Base-by-base conservation (phyloP, 495 filamentous ascomycete species). In the Penicillium lividum region DNA sequence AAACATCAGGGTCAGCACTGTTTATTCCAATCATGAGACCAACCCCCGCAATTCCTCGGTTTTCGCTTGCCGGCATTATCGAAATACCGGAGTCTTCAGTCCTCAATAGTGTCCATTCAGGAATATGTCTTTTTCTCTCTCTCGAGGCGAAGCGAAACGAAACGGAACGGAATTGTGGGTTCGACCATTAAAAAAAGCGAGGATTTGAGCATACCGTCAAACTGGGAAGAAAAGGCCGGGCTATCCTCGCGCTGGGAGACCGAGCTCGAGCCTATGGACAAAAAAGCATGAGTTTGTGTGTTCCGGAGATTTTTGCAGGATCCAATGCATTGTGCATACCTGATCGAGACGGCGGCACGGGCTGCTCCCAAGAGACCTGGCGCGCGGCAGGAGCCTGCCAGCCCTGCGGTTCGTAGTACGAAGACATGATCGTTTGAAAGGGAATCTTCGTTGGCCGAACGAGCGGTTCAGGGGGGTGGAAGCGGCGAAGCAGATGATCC, bases 351-450 rank as follows among this genome's bases (percentile, higher is more conserved):
- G 92, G 92, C 57, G 91, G 91, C 56, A 86, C 86, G 47, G 88
- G 91, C 67, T 93, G 89, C 53, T 96, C 91, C 85, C 92, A 94
- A 46, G 89, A 84, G 58, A 80, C 75, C 76, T 85, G 83, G 63
- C 87, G 84, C 47, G 59, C 82, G 44, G 79, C 69, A 30, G 82
- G 82, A 46, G 84, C 72, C 60, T 89, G 84, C 91, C 90, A 94
- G 70, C 87, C 83, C 69, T 89, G 86, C 63, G 91, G 84, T 74
- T 95, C 91, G 82, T 97, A 96, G 79, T 93, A 96, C 29, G 69
- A 71, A 67, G 91, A 88, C 90, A 94, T 94, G 69, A 63, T 80
- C 65, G 67, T 38, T 64, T 43, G 42, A 61, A 56, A 62, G 27
- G 45, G 42, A 49, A 55, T 25, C 16, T 13, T 38, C 33, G 36